Evolutionary conservation across 495 filamentous ascomycete species (phyloP).

Genomic region (Friedmanniomyces endolithicus): DNA sequence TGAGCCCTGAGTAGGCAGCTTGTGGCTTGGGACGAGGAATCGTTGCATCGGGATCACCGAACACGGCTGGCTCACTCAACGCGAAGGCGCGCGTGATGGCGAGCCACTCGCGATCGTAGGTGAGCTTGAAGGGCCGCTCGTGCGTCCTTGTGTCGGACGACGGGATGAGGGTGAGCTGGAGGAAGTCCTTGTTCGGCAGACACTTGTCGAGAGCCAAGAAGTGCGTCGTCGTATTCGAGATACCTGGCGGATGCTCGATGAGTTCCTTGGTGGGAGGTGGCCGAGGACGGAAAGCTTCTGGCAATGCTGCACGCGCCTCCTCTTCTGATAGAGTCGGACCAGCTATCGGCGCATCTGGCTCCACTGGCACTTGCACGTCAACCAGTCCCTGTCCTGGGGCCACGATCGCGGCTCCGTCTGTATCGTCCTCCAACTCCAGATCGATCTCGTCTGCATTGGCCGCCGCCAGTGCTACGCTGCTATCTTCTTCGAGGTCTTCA

Average conservation of each 20-base stretch:
- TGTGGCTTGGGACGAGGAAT: slow-evolving; percentile 48
- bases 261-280: slow-evolving; percentile 45
- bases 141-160: slow-evolving; percentile 15
- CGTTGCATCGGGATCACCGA: slow-evolving; percentile 43
- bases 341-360: neutral
- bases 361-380: neutral
- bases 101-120: slow-evolving; percentile 91
- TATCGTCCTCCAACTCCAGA: slow-evolving; percentile 14
- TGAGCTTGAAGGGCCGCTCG: slow-evolving; percentile 36
- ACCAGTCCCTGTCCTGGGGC: slow-evolving; percentile 8
- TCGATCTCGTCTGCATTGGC: slow-evolving; percentile 21
- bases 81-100: slow-evolving; percentile 78
- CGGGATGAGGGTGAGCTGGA: slow-evolving; percentile 60
- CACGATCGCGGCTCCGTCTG: slow-evolving; percentile 8
- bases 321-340: neutral
- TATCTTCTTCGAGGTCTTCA: slow-evolving; percentile 21
- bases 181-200: slow-evolving; percentile 60
- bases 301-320: slow-evolving; percentile 27
- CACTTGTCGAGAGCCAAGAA: slow-evolving; percentile 91
- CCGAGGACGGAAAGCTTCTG: slow-evolving; percentile 51
- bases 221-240: slow-evolving; percentile 60
- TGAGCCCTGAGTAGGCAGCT: slow-evolving; percentile 53
- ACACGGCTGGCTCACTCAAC: slow-evolving; percentile 34
- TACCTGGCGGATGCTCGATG: slow-evolving; percentile 35
- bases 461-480: neutral